Percentiles rank a stretch among this genome's conserved stretches.
Conservation (phyloP, 495 filamentous ascomycete species). For the Tetracladium setigerum region DNA sequence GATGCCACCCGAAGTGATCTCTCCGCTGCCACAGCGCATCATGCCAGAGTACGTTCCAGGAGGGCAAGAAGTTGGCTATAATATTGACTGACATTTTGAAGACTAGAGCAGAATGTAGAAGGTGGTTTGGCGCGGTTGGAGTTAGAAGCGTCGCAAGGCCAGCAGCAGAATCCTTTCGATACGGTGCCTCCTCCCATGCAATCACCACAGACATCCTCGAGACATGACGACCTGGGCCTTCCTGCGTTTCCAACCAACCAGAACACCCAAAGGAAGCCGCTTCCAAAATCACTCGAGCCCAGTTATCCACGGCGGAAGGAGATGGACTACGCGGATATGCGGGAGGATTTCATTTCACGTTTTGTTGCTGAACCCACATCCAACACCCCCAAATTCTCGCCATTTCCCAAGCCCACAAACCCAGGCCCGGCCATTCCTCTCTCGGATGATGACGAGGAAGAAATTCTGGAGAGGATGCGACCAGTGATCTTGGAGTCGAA, state of each 20-base stretch:
- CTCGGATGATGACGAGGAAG: constrained; percentile 89
- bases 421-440: constrained; percentile 86
- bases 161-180: too few relatives aligned
- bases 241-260: constrained; percentile 3
- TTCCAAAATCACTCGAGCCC: constrained; percentile 4
- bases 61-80: constrained; percentile 28
- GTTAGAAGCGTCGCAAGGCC: constrained; percentile 47
- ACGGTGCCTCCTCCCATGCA: background rate
- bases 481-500: constrained; percentile 82
- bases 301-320: constrained; percentile 47
- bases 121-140: constrained; percentile 85
- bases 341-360: too few relatives aligned
- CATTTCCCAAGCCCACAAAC: constrained; percentile 78
- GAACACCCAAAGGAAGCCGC: background rate
- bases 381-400: constrained; percentile 73
- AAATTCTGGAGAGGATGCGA: constrained; percentile 74
- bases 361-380: too few relatives aligned
- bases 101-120: constrained; percentile 60
- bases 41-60: constrained; percentile 53
- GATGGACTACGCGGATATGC: constrained; percentile 58
- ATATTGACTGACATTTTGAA: constrained; percentile 46
- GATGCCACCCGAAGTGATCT: constrained; percentile 65
- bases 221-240: constrained; percentile 11
- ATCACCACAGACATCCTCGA: constrained; percentile 3
- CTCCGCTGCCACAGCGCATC: constrained; percentile 71